phyloP scores from a whole-genome alignment of 169 alveolate genomes.

The Babesia caballi region DNA sequence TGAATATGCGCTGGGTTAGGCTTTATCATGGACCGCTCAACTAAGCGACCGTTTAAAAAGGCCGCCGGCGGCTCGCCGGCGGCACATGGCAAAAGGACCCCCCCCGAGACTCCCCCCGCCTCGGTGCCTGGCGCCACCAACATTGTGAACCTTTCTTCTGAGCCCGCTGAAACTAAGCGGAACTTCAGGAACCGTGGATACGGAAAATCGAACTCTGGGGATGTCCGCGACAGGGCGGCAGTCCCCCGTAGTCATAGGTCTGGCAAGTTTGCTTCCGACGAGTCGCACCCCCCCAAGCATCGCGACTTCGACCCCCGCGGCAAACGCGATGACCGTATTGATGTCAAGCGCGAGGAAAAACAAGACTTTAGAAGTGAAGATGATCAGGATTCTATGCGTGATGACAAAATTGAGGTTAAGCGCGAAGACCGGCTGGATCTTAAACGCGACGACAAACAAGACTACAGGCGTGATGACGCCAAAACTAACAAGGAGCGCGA shows the following conservation, averaged over 20 bases:
- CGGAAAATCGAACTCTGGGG: not conserved
- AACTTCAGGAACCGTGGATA: not conserved
- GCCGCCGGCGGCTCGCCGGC: not conserved
- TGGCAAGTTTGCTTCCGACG: not conserved
- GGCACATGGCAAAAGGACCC: not conserved
- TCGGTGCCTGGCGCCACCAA: not conserved
- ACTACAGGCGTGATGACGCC: too few relatives aligned
- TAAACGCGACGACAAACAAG: too few relatives aligned
- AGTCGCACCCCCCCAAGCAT: not conserved
- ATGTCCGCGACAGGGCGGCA: not conserved
- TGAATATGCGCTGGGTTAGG: not conserved
- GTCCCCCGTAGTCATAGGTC: not conserved
- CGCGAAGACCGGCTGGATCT: too few relatives aligned
- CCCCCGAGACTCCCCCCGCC: not conserved
- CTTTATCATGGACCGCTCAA: constrained; percentile 4
- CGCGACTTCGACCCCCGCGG: not conserved
- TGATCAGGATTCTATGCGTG: too few relatives aligned
- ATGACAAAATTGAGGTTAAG: too few relatives aligned
- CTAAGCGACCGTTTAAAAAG: constrained; percentile 4
- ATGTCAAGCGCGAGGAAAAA: too few relatives aligned
- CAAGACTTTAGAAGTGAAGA: too few relatives aligned
- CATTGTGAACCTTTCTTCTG: not conserved
- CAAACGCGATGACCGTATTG: not conserved
- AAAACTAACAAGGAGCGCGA: too few relatives aligned
- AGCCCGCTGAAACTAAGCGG: constrained; percentile 16